Percentiles rank a stretch among this genome's conserved stretches.
Evolutionary conservation across 2,329 filamentous ascomycete species (phyloP).

Genomic region (Colletotrichum truncatum): DNA sequence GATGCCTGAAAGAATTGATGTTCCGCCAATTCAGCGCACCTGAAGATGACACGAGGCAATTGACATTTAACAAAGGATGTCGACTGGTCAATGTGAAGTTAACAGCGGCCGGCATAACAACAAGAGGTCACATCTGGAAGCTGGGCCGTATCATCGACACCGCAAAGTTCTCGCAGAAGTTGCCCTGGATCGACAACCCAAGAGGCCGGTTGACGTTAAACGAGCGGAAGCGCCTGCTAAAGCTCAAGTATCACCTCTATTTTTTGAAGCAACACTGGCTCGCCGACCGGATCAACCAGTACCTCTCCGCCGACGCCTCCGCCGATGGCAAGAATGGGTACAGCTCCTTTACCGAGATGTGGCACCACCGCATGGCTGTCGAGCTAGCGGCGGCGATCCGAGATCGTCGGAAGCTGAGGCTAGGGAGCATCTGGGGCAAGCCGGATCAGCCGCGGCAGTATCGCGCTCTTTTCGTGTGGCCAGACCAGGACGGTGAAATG

Average conservation of each 20-base stretch:
- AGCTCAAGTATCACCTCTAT: slow-evolving; percentile 2
- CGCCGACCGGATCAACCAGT: slow-evolving; percentile 9
- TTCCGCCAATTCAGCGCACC: slow-evolving; percentile 35
- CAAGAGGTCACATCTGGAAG: slow-evolving; percentile 38
- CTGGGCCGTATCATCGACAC: slow-evolving; percentile 32
- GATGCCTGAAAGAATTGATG: slow-evolving; percentile 25
- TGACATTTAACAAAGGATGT: slow-evolving; percentile 39
- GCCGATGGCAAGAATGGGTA: slow-evolving; percentile 9
- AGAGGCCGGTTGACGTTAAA: slow-evolving; percentile 25
- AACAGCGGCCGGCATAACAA: slow-evolving; percentile 29
- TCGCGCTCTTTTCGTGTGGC: no score
- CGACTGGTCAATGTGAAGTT: slow-evolving; percentile 34
- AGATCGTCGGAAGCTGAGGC: no score
- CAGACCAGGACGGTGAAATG: no score
- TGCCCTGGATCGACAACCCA: slow-evolving; percentile 22
- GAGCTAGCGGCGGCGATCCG: no score
- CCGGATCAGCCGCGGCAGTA: no score
- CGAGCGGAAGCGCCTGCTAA: slow-evolving; percentile 28
- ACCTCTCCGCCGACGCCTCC: slow-evolving; percentile 27
- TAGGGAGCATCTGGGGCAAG: no score
- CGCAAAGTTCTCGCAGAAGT: slow-evolving; percentile 16
- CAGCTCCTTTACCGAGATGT: slow-evolving; percentile 20
- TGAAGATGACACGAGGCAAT: background rate
- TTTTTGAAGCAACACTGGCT: background rate
- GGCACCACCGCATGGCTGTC: no score